Conservation (phyloP, 768 basidiomycete species). For the Exidia glandulosa region DNA sequence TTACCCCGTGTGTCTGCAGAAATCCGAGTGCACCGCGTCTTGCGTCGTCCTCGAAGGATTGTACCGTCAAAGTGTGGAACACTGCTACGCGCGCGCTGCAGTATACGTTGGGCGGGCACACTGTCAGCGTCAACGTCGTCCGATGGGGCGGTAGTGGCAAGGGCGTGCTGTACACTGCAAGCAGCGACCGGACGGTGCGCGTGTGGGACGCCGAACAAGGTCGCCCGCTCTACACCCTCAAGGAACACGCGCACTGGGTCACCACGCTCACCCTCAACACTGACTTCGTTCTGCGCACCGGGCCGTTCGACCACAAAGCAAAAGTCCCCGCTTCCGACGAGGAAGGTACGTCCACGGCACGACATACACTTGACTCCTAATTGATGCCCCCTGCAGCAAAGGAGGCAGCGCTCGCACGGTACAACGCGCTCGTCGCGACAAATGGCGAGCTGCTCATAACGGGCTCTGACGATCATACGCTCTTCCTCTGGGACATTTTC, state of each 20-base stretch:
- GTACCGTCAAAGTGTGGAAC: constrained; percentile 89
- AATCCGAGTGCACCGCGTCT: constrained; percentile 71
- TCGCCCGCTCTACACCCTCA: constrained; percentile 68
- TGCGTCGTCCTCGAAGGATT: constrained; percentile 93
- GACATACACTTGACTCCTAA: neutral
- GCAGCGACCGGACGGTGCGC: constrained; percentile 86
- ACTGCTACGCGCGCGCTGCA: constrained; percentile 57
- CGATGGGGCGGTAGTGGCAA: constrained; percentile 85
- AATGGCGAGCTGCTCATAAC: constrained; percentile 80
- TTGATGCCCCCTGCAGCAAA: constrained; percentile 41
- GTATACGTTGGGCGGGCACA: constrained; percentile 86
- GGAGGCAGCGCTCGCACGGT: constrained; percentile 63
- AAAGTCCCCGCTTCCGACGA: constrained; percentile 71
- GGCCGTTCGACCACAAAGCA: constrained; percentile 83
- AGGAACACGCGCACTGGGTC: constrained; percentile 98
- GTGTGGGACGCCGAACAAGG: constrained; percentile 93
- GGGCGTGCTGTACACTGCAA: constrained; percentile 87
- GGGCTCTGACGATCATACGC: constrained; percentile 94
- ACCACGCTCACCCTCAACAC: constrained; percentile 93
- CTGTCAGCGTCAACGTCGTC: constrained; percentile 88
- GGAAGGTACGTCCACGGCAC: constrained; percentile 48
- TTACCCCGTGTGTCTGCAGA: constrained; percentile 26
- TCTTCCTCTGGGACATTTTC: constrained; percentile 91
- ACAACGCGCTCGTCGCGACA: constrained; percentile 51
- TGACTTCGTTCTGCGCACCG: constrained; percentile 89